Evolutionary conservation across 2,329 filamentous ascomycete species (phyloP).

Genomic region (Salinomyces thailandicus): DNA sequence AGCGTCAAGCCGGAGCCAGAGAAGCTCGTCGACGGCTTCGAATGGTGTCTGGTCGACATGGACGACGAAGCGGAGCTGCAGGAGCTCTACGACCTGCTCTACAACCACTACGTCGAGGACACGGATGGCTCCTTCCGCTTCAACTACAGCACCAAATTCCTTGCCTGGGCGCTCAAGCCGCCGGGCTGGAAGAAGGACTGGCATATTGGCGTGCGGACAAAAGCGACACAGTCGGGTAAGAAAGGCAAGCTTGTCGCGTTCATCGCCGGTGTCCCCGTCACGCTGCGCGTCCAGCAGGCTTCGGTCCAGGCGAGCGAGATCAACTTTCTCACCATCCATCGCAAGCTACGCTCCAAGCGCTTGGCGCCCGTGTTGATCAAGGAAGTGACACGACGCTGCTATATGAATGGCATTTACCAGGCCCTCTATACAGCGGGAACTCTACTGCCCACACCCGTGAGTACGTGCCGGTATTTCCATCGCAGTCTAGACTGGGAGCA

Average conservation of each 20-base stretch:
- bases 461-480: constrained; percentile 91
- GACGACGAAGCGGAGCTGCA: constrained; percentile 64
- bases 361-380: constrained; percentile 92
- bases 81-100: constrained; percentile 84
- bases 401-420: constrained; percentile 78
- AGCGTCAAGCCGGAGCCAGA: constrained; percentile 47
- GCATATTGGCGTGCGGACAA: constrained; percentile 85
- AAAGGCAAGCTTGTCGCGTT: constrained; percentile 87
- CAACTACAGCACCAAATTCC: constrained; percentile 80
- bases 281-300: constrained; percentile 67
- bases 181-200: constrained; percentile 90
- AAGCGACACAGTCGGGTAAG: constrained; percentile 37
- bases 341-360: constrained; percentile 89
- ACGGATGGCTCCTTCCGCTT: constrained; percentile 96
- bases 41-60: constrained; percentile 89
- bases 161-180: constrained; percentile 90
- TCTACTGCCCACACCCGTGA: constrained; percentile 81
- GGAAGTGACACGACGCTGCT: constrained; percentile 88
- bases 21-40: constrained; percentile 69
- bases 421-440: constrained; percentile 92
- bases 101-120: constrained; percentile 94
- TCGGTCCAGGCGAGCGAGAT: constrained; percentile 75
- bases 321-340: constrained; percentile 97
- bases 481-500: constrained; percentile 92
- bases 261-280: constrained; percentile 85